phyloP scores from a whole-genome alignment of 192 early-diverging fungal genomes.

The Glomus cerebriforme region DNA sequence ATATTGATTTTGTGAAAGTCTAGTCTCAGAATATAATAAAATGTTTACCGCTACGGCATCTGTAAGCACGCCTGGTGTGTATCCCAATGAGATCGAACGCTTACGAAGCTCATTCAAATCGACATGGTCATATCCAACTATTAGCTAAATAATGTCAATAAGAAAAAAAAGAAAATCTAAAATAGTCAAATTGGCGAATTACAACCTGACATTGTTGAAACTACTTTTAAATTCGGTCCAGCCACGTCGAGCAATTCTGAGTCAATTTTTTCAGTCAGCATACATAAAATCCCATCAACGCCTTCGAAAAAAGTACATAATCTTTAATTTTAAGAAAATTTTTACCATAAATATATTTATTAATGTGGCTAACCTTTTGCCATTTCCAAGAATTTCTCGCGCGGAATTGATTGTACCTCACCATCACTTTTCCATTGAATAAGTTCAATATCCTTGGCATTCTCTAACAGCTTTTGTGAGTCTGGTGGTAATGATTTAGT shows the following conservation, averaged over 20 bases:
- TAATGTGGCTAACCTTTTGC: slow-evolving; percentile 39
- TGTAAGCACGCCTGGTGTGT: slow-evolving; percentile 87
- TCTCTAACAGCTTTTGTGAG: slow-evolving; percentile 52
- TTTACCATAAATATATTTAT: not conserved
- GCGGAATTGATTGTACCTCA: too few relatives aligned
- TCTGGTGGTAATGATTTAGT: slow-evolving; percentile 51
- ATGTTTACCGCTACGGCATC: slow-evolving; percentile 70
- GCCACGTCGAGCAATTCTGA: slow-evolving; percentile 66
- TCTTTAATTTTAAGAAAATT: not conserved
- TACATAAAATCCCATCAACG: slow-evolving; percentile 63
- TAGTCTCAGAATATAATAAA: not conserved
- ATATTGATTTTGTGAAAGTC: not conserved
- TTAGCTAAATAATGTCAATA: not conserved
- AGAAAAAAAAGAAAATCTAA: not conserved
- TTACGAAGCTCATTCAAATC: slow-evolving; percentile 54
- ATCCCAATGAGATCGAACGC: slow-evolving; percentile 64
- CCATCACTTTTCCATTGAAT: too few relatives aligned
- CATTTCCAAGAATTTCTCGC: slow-evolving; percentile 48
- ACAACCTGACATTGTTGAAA: slow-evolving; percentile 69
- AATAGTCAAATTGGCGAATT: not conserved
- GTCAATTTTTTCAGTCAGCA: slow-evolving; percentile 78
- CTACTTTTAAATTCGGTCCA: slow-evolving; percentile 62
- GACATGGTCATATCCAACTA: slow-evolving; percentile 84
- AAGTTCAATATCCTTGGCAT: slow-evolving; percentile 50
- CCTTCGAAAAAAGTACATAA: slow-evolving; percentile 30